Evolutionary conservation across 2,329 filamentous ascomycete species (phyloP).

Genomic region (Pestalotiopsis sp.): DNA sequence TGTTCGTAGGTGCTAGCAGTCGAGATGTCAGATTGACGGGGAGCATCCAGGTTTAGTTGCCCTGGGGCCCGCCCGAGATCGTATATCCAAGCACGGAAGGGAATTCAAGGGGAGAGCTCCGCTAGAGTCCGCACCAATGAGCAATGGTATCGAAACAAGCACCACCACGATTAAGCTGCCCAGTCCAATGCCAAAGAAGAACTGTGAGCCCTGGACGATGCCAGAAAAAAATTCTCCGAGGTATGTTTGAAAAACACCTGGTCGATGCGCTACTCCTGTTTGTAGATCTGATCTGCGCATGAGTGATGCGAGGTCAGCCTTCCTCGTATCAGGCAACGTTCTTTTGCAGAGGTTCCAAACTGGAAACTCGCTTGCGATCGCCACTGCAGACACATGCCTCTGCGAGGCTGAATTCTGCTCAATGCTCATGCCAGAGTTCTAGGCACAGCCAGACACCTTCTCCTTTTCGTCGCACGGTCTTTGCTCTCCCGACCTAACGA

Average conservation of each 20-base stretch:
- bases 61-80: not conserved
- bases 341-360: not conserved
- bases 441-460: not conserved
- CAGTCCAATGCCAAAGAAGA: not conserved
- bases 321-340: not conserved
- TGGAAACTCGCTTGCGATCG: not conserved
- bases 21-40: conserved; percentile 43
- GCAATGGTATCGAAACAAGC: not conserved
- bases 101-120: not conserved
- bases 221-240: not conserved
- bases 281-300: not conserved
- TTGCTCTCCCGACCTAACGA: not conserved
- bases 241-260: not conserved
- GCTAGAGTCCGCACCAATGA: not conserved
- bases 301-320: not conserved
- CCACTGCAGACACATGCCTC: not conserved
- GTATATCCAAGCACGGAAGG: not conserved
- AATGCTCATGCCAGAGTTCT: not conserved
- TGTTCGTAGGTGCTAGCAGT: conserved; percentile 49
- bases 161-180: not conserved
- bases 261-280: not conserved
- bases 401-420: not conserved
- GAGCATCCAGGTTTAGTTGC: conserved; percentile 25
- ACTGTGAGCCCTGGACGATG: not conserved
- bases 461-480: not conserved